Evolutionary conservation across 768 basidiomycete species (phyloP), one percentile per base, ranked within the genome.

Genomic region (Rhizopogon vinicolor): DNA sequence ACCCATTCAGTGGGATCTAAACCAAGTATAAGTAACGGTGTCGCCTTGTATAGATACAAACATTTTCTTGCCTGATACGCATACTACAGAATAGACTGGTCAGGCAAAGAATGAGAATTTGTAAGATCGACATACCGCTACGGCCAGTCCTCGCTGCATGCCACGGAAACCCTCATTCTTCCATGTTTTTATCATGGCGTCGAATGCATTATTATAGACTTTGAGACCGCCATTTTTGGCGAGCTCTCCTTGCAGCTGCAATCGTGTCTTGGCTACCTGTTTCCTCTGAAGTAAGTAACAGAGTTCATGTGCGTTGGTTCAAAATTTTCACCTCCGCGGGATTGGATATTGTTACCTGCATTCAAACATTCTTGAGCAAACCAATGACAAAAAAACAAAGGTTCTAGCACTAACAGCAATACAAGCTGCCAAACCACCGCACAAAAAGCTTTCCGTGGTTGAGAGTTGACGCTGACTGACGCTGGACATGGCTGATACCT

Each of bases 161-260:
- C 97, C 95, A 35, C 86, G 78, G 35, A 96, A 74, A 13, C 95
- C 95, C 72, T 98, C 95, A 66, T 95, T 84, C 67, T 70, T 80
- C 83, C 86, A 94, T 6, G 94, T 96, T 73, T 96, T 97, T 37
- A 74, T 73, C 33, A 96, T 73, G 13, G 91, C 93, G 64, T 98
- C 95, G 41, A 93, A 57, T n/a, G 87, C 89, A 66, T 86, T 91
- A 57, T 82, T 90, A 75, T 99, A 99, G 3, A 98, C 91, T 66
- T 84, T 90, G 60, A 69, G 59, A 14, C 78, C 79, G 8, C 87
- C 84, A 7, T 72, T 79, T 65, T 88, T 93, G 35, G 89, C 84
- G 10, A 99, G 82, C 70, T 98, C 97, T 25, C 96, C 97, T 66
- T 98, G 94, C 25, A 99, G 81, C 69, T 99, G 97, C 50, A 99